phyloP scores from a whole-genome alignment of 176 grass and related monocot species.

The Carex littledalei region DNA sequence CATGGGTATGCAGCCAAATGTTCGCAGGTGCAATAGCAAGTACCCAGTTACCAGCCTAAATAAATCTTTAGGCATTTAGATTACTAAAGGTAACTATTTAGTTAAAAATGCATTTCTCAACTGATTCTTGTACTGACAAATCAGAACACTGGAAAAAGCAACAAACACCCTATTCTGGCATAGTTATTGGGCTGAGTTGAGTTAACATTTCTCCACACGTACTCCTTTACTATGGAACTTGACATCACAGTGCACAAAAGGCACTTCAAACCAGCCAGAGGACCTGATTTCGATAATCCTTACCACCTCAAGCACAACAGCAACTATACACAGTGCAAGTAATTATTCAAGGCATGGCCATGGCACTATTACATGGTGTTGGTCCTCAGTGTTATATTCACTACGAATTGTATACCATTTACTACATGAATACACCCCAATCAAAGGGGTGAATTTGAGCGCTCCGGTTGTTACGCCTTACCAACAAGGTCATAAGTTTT shows the following conservation, averaged over 20 bases:
- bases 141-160: neutral
- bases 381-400: no score
- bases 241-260: neutral
- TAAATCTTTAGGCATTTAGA: neutral
- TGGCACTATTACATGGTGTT: neutral
- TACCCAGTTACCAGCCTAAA: no score
- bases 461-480: neutral
- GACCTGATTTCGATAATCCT: neutral
- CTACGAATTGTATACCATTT: neutral
- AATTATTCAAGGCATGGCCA: neutral
- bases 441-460: neutral
- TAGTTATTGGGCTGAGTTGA: neutral
- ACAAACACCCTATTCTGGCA: neutral
- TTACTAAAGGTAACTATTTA: neutral
- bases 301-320: neutral
- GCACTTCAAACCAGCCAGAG: neutral
- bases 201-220: neutral
- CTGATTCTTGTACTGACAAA: neutral
- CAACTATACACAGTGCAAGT: neutral
- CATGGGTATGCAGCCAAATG: neutral
- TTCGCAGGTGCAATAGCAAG: neutral
- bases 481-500: neutral
- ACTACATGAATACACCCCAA: neutral
- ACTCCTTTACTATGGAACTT: neutral
- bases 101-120: neutral